These are phyloP conservation scores for Akanthomyces dipterigenus DNA, from an alignment of 2,329 filamentous ascomycete species.

Conservation along the genomic window DNA sequence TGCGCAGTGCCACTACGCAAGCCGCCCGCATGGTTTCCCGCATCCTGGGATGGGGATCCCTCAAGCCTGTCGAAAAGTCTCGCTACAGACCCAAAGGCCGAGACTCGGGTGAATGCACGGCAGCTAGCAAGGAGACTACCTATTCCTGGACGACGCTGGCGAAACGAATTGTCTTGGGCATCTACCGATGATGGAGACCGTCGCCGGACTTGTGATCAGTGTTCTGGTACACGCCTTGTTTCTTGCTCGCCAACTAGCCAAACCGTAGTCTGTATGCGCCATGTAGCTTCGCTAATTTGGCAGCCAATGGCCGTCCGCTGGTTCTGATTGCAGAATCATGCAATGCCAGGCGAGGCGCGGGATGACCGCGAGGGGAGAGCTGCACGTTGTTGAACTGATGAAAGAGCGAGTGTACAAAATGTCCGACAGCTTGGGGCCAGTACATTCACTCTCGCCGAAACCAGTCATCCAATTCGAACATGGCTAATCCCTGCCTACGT, in stretches of 20 bases:
- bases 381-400: neutral
- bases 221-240: neutral
- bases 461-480: neutral
- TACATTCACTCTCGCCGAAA: neutral
- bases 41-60: neutral
- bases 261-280: neutral
- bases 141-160: neutral
- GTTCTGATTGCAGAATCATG: neutral
- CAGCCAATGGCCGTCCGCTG: no score
- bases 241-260: neutral
- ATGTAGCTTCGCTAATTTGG: neutral
- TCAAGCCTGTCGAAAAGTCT: neutral
- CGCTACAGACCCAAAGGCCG: neutral
- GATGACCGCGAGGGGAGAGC: neutral
- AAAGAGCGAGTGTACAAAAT: neutral
- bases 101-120: neutral
- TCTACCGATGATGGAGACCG: neutral
- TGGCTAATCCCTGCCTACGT: neutral
- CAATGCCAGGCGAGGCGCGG: neutral
- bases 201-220: neutral
- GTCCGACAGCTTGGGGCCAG: neutral
- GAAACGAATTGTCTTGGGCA: neutral
- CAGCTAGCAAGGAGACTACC: neutral
- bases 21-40: neutral
- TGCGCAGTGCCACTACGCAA: neutral